Evolutionary conservation across 208 protist genomes (phyloP).

Genomic region (Trypanosomatidae sp.): DNA sequence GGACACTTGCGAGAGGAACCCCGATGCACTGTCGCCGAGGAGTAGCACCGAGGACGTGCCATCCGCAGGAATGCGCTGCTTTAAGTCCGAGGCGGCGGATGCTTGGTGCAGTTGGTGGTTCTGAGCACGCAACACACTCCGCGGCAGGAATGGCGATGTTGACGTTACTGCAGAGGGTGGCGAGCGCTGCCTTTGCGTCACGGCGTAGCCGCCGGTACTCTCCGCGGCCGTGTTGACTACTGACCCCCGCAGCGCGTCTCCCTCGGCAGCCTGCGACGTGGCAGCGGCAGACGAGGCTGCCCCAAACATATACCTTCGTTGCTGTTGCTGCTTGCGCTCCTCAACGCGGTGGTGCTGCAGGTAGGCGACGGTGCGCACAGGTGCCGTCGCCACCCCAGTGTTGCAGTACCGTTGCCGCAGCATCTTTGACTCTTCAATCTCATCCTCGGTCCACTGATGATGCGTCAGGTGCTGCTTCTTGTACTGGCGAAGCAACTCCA

Average conservation of each 20-base stretch:
- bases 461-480: conserved; percentile 38
- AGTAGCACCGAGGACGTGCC: background rate
- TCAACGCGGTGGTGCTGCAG: conserved; percentile 26
- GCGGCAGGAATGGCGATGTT: conserved; percentile 32
- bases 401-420: conserved; percentile 36
- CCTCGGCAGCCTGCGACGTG: background rate
- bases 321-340: conserved; percentile 14
- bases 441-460: conserved; percentile 49
- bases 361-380: conserved; percentile 33
- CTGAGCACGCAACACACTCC: conserved; percentile 21
- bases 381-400: conserved; percentile 32
- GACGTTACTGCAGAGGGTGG: background rate
- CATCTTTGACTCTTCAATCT: conserved; percentile 41
- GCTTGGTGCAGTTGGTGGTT: conserved; percentile 13
- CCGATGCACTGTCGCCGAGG: conserved; percentile 2
- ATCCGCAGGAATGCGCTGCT: background rate
- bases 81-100: background rate
- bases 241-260: conserved; percentile 8
- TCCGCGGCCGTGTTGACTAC: background rate
- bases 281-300: background rate
- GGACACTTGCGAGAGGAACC: conserved; percentile 5
- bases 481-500: conserved; percentile 38
- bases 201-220: background rate
- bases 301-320: background rate
- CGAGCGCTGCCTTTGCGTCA: conserved; percentile 17